phyloP scores from a whole-genome alignment of 2,329 filamentous ascomycete species.

The Alternaria brassicicola region DNA sequence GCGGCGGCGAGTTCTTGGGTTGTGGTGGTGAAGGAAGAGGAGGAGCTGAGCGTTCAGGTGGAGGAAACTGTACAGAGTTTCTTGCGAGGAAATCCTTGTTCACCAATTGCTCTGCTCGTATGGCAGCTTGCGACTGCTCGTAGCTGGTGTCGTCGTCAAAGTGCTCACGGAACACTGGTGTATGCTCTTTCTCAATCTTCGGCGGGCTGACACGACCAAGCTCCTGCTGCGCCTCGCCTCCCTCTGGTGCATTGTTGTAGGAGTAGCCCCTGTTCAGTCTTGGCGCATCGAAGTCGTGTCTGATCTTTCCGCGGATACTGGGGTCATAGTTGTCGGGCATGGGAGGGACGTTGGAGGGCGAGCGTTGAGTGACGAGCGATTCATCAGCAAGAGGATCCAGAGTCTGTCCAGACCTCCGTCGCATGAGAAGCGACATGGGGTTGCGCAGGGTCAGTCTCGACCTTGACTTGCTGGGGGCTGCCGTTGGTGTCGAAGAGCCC shows the following conservation, averaged over 20 bases:
- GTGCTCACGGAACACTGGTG: slow-evolving; percentile 66
- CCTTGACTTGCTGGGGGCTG: slow-evolving; percentile 49
- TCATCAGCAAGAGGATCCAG: slow-evolving; percentile 57
- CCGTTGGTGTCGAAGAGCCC: slow-evolving; percentile 23
- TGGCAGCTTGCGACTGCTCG: slow-evolving; percentile 49
- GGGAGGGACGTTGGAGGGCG: slow-evolving; percentile 52
- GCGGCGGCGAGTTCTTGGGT: slow-evolving; percentile 23
- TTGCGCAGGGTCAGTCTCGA: slow-evolving; percentile 63
- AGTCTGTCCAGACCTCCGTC: slow-evolving; percentile 61
- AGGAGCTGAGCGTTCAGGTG: slow-evolving; percentile 27
- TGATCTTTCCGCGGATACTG: slow-evolving; percentile 65
- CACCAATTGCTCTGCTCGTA: slow-evolving; percentile 55
- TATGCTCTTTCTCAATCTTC: slow-evolving; percentile 55
- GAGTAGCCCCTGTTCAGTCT: slow-evolving; percentile 54
- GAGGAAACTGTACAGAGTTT: slow-evolving; percentile 46
- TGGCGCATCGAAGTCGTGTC: slow-evolving; percentile 70
- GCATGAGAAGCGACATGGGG: slow-evolving; percentile 65
- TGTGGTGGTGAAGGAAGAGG: slow-evolving; percentile 19
- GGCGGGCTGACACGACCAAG: slow-evolving; percentile 40
- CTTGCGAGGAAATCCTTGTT: slow-evolving; percentile 57
- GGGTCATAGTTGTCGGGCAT: slow-evolving; percentile 68
- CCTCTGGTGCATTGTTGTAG: slow-evolving; percentile 40
- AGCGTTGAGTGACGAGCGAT: slow-evolving; percentile 56
- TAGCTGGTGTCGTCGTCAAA: slow-evolving; percentile 60
- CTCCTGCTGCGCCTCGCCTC: slow-evolving; percentile 24